These are phyloP conservation scores for Parachaetomium inaequale DNA, from an alignment of 495 filamentous ascomycete species.

Conservation along the genomic window DNA sequence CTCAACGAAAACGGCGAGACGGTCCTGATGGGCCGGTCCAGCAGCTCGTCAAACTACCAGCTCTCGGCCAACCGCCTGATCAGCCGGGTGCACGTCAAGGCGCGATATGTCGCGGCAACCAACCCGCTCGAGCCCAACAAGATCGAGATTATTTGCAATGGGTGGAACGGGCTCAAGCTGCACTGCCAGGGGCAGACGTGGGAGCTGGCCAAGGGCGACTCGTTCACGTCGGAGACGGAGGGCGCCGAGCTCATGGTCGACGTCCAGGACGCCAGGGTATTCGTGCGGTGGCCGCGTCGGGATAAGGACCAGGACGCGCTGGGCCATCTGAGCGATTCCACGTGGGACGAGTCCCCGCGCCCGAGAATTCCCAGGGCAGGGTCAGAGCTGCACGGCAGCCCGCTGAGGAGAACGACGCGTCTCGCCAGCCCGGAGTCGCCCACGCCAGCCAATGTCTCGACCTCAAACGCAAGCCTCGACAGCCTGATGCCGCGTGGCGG, in stretches of 20 bases:
- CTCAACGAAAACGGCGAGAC: conserved; percentile 79
- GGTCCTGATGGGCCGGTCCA: conserved; percentile 83
- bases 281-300: conserved; percentile 77
- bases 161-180: conserved; percentile 93
- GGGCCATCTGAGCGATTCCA: conserved; percentile 60
- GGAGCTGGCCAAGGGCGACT: conserved; percentile 82
- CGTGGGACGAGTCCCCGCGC: conserved; percentile 61
- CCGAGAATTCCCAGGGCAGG: conserved; percentile 29
- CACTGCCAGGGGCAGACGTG: conserved; percentile 87
- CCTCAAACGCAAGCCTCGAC: conserved; percentile 29
- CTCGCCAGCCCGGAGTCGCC: conserved; percentile 71
- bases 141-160: conserved; percentile 83
- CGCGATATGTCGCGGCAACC: conserved; percentile 67
- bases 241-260: conserved; percentile 91
- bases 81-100: conserved; percentile 88
- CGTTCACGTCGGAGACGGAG: conserved; percentile 86
- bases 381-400: conserved; percentile 57
- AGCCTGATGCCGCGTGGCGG: conserved; percentile 28
- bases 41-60: conserved; percentile 87
- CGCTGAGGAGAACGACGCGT: conserved; percentile 58
- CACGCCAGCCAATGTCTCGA: conserved; percentile 52
- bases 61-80: conserved; percentile 86
- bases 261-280: conserved; percentile 85
- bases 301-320: conserved; percentile 58
- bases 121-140: conserved; percentile 60